Evolutionary conservation across 2,329 filamentous ascomycete genomes (phyloP).

Genomic region (Aspergillus felis): DNA sequence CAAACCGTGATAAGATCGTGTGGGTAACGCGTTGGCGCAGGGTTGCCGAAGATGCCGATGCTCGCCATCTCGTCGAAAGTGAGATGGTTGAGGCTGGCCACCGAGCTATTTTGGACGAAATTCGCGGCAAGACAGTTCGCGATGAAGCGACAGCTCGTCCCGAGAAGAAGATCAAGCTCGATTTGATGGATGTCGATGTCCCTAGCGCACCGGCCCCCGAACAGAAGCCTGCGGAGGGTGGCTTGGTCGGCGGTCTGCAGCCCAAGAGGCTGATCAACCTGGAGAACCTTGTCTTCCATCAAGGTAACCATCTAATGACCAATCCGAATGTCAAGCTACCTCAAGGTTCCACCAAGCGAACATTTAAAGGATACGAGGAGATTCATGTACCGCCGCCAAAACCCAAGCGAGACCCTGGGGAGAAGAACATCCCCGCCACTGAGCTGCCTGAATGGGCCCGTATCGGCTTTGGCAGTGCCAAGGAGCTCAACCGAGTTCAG

Average conservation of each 20-base stretch:
- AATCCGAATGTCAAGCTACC: conserved; percentile 92
- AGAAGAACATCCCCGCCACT: conserved; percentile 76
- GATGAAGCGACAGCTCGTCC: conserved; percentile 56
- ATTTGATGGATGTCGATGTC: conserved; percentile 82
- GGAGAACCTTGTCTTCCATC: conserved; percentile 93
- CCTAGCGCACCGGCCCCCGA: conserved; percentile 54
- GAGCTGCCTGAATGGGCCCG: conserved; percentile 92
- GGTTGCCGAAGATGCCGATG: conserved; percentile 71
- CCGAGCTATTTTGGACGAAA: conserved; percentile 80
- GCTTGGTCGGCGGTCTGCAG: conserved; percentile 75
- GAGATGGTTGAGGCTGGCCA: conserved; percentile 90
- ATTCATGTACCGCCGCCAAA: conserved; percentile 95
- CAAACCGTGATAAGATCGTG: conserved; percentile 88
- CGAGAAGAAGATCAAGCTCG: conserved; percentile 78
- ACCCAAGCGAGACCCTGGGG: conserved; percentile 73
- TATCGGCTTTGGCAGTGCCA: conserved; percentile 76
- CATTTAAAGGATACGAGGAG: conserved; percentile 97
- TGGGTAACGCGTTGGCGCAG: conserved; percentile 88
- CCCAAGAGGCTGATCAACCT: conserved; percentile 86
- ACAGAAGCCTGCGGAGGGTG: conserved; percentile 60
- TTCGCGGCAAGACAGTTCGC: conserved; percentile 65
- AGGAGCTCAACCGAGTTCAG: conserved; percentile 90
- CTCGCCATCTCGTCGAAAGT: conserved; percentile 72
- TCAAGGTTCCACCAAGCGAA: conserved; percentile 89
- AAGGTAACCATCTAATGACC: conserved; percentile 99